Evolutionary conservation across 1,139 yeast species (phyloP), one percentile per base, ranked within the genome.

Genomic region (Blastobotrys ciferrii): DNA sequence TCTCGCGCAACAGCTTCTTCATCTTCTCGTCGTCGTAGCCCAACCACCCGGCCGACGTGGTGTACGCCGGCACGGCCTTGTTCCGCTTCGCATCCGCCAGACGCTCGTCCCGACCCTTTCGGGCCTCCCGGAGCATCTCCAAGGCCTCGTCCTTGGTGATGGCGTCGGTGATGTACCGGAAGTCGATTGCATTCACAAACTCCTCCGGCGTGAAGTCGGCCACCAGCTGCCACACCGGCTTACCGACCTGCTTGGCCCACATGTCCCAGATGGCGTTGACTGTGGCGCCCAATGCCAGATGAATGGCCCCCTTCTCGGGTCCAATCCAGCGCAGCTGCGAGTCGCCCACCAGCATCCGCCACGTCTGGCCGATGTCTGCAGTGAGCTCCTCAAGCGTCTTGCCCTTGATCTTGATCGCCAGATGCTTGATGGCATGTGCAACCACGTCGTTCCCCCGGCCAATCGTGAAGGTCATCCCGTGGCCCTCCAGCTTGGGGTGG

Each of bases 21-120:
- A 72, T 71, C 52, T 71, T 71, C 17, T 72, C 75, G 36, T 71
- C 76, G 41, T 61, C 58, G 53, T 68, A 72, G 2, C 74, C 76
- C 20, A 72, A 58, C 76, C 76, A 72, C 7, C 76, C 76, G 7
- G 76, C 75, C 43, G 73, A 64, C 7, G 76, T 72, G 33, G 76
- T 71, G 53, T 72, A 72, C 4, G 73, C 72, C 2, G 75, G 76
- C 11, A 72, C 76, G 0, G 75, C 76, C 12, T 51, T 51, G 53
- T 67, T 63, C 32, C 59, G 57, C 14, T 53, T 39, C 1, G 73
- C 74, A 37, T 69, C 70, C 43, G 65, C 44, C 18, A 72, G 32
- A 43, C 73, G 56, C 42, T 59, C 58, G 25, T 59, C 62, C 53
- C 70, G 71, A 7, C 69, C 72, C 1, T 20, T 46, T n/a, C 60